Conservation (phyloP, 1,284 basidiomycete genomes). For the Ceratobasidium sp. region DNA sequence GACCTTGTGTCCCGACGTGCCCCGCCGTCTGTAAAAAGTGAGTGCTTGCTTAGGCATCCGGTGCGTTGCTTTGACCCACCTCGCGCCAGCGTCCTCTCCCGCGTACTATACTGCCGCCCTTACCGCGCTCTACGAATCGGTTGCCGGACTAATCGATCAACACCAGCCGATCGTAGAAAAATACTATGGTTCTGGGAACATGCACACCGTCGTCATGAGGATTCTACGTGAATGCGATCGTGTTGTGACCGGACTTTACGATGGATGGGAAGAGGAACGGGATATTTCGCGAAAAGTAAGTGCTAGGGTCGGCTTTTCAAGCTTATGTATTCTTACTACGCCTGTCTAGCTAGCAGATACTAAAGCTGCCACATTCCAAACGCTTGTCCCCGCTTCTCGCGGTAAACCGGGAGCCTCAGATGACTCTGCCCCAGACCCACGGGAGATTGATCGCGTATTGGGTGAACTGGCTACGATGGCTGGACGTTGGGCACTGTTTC, state of each 20-base stretch:
- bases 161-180: slow-evolving; percentile 98
- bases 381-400: slow-evolving; percentile 57
- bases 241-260: slow-evolving; percentile 80
- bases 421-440: slow-evolving; percentile 79
- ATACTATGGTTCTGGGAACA: slow-evolving; percentile 91
- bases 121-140: slow-evolving; percentile 92
- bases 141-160: slow-evolving; percentile 96
- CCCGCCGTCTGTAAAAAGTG: slow-evolving; percentile 84
- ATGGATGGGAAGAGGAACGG: slow-evolving; percentile 92
- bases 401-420: slow-evolving; percentile 63
- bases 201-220: slow-evolving; percentile 82
- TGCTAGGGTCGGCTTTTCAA: not conserved
- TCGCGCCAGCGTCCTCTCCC: slow-evolving; percentile 80
- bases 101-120: slow-evolving; percentile 88
- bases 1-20: slow-evolving; percentile 86
- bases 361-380: slow-evolving; percentile 60
- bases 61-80: slow-evolving; percentile 30
- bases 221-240: slow-evolving; percentile 90
- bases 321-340: slow-evolving; percentile 29
- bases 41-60: not conserved
- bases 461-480: slow-evolving; percentile 91
- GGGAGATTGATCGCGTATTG: slow-evolving; percentile 90
- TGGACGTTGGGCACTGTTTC: slow-evolving; percentile 91
- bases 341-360: slow-evolving; percentile 64
- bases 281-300: slow-evolving; percentile 76